Evolutionary conservation across 2,329 filamentous ascomycete genomes (phyloP).

Genomic region (Fusarium buharicum): DNA sequence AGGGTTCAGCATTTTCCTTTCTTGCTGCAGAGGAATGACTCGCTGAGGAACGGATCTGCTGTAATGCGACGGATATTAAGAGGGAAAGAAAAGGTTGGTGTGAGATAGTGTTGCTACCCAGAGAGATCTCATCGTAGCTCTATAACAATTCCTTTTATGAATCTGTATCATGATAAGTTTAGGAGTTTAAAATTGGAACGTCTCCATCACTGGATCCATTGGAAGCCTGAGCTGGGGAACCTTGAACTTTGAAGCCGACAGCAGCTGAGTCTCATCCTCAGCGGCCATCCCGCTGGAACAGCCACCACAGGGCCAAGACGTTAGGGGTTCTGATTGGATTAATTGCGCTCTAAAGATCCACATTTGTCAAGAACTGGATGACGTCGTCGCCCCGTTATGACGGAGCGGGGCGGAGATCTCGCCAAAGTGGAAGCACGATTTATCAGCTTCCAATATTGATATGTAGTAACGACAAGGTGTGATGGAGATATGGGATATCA

Average conservation of each 20-base stretch:
- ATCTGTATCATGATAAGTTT: too few relatives aligned
- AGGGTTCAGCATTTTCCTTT: conserved; percentile 31
- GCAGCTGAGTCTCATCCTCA: conserved; percentile 28
- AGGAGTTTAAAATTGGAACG: not conserved
- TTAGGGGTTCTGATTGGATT: conserved; percentile 19
- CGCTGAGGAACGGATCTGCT: conserved; percentile 25
- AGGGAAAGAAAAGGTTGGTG: not conserved
- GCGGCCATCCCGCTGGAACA: conserved; percentile 35
- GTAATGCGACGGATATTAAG: conserved; percentile 28
- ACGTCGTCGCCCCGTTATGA: conserved; percentile 48
- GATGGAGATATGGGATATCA: conserved; percentile 11
- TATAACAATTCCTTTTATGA: too few relatives aligned
- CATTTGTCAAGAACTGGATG: conserved; percentile 23
- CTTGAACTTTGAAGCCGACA: conserved; percentile 34
- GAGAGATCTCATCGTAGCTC: not conserved
- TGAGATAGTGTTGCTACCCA: conserved; percentile 10
- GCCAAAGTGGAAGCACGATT: conserved; percentile 23
- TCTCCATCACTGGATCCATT: conserved; percentile 12
- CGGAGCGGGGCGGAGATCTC: conserved; percentile 39
- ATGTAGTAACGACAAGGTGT: conserved; percentile 2
- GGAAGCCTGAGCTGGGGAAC: conserved; percentile 28
- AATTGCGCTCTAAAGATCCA: conserved; percentile 2
- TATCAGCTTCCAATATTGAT: not conserved
- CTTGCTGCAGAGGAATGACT: conserved; percentile 22
- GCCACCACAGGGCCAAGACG: conserved; percentile 32